Percentiles rank a stretch among this genome's conserved stretches.
phyloP scores from a whole-genome alignment of 2,329 filamentous ascomycete genomes.

The Botrytis galanthina region DNA sequence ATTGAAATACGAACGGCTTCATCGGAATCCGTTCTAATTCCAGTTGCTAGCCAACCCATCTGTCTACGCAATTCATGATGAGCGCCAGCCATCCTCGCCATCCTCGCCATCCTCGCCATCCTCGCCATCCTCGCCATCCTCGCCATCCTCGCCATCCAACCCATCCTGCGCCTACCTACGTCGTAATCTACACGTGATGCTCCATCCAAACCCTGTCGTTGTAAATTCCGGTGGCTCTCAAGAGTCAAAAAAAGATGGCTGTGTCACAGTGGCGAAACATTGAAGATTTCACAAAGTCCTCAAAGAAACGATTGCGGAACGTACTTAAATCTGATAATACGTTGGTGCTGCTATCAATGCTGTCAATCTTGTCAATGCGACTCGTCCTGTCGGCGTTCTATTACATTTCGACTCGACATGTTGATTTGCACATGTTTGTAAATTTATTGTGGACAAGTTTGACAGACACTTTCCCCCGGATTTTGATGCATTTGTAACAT shows the following conservation, averaged over 20 bases:
- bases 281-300: constrained; percentile 13
- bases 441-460: not conserved
- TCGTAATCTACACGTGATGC: not conserved
- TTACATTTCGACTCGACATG: not conserved
- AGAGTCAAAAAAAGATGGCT: constrained; percentile 17
- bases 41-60: not conserved
- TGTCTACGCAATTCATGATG: constrained; percentile 15
- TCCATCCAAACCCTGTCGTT: not conserved
- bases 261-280: constrained; percentile 19
- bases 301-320: constrained; percentile 13
- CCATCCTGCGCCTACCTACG: not conserved
- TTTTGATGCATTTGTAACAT: not conserved
- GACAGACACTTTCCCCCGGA: not conserved
- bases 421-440: not conserved
- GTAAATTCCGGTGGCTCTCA: not conserved
- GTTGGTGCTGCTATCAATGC: not conserved
- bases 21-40: constrained; percentile 18
- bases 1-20: constrained; percentile 17
- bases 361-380: not conserved
- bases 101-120: too few species aligned
- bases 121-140: too few species aligned
- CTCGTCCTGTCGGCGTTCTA: not conserved
- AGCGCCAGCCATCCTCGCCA: not conserved
- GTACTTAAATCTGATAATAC: not conserved
- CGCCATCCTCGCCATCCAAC: not conserved